A percentile compares a stretch with the other conserved stretches of the same genome.
Conservation (phyloP, 495 filamentous ascomycete genomes). For the Aspergillus nanangensis region DNA sequence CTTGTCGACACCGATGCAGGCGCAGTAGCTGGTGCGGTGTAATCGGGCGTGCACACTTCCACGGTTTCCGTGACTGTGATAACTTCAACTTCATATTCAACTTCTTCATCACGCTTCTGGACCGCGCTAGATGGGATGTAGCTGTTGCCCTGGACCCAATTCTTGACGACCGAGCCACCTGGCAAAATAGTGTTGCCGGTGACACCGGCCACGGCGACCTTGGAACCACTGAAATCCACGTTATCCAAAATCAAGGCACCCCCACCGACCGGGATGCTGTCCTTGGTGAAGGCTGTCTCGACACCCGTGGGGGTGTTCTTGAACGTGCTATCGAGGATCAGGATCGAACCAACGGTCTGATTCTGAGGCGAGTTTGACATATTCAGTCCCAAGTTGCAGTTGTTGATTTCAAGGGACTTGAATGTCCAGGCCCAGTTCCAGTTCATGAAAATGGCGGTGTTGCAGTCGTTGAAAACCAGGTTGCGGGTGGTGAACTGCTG, state of each 20-base stretch:
- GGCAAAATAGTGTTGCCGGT: slow-evolving; percentile 56
- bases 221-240: slow-evolving; percentile 64
- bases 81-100: slow-evolving; percentile 2
- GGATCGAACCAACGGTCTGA: slow-evolving; percentile 74
- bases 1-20: neutral
- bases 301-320: slow-evolving; percentile 70
- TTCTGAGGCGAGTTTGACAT: slow-evolving; percentile 61
- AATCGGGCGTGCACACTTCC: neutral
- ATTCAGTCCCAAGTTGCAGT: slow-evolving; percentile 75
- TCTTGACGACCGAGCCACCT: slow-evolving; percentile 65
- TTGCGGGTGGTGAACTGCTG: slow-evolving; percentile 96
- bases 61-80: neutral
- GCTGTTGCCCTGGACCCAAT: slow-evolving; percentile 70
- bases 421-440: slow-evolving; percentile 94
- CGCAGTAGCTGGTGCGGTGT: neutral
- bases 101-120: slow-evolving; percentile 22
- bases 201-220: slow-evolving; percentile 46
- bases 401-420: slow-evolving; percentile 76
- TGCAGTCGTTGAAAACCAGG: slow-evolving; percentile 80
- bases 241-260: slow-evolving; percentile 83
- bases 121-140: slow-evolving; percentile 45
- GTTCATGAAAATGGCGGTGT: slow-evolving; percentile 87
- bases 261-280: slow-evolving; percentile 59
- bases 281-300: slow-evolving; percentile 61
- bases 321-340: slow-evolving; percentile 77